Conservation (phyloP, 2,329 filamentous ascomycete species). For the Cytospora piceae region DNA sequence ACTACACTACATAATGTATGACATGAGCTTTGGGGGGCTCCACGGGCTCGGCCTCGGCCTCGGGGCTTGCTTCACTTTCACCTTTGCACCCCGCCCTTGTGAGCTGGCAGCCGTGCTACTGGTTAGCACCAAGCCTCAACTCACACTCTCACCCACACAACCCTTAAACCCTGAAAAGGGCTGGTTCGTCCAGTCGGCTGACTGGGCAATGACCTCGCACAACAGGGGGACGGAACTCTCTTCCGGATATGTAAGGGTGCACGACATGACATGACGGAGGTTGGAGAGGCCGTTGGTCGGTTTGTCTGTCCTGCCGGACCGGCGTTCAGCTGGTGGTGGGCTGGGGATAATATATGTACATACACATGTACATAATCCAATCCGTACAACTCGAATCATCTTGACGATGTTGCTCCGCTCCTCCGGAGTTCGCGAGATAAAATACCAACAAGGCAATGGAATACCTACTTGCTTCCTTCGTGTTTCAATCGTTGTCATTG, state of each 20-base stretch:
- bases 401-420: neutral
- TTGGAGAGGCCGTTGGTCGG: neutral
- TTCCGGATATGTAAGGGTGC: constrained; percentile 2
- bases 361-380: neutral
- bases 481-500: no score
- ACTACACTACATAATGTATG: no score
- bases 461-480: no score
- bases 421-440: no score
- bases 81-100: no score
- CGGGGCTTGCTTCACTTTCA: no score
- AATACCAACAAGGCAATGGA: no score
- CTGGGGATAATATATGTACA: neutral
- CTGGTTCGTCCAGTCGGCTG: constrained; percentile 4
- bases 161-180: neutral
- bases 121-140: no score
- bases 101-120: no score
- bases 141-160: neutral
- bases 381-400: neutral
- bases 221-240: constrained; percentile 1
- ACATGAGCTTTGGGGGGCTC: no score
- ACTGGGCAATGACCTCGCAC: constrained; percentile 21
- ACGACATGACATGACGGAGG: neutral
- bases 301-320: neutral
- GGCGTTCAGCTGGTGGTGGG: constrained; percentile 12
- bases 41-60: no score